A percentile compares a stretch with the other conserved stretches of the same genome.
Conservation (phyloP, 192 early-diverging fungal genomes). For the Umbelopsis vinacea region DNA sequence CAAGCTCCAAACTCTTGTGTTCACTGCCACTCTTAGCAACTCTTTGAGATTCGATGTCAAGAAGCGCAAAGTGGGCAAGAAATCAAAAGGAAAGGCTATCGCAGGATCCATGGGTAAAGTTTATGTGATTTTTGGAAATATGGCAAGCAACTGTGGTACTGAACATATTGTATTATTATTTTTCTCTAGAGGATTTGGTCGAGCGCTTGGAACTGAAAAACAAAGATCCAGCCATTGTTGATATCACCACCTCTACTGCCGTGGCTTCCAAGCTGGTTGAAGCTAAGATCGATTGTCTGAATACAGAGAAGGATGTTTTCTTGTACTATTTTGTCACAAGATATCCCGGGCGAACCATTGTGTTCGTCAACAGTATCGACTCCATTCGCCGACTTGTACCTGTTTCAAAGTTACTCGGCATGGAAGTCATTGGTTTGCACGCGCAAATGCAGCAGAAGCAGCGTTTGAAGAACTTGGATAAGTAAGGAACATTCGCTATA, state of each 20-base stretch:
- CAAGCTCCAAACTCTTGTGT: conserved; percentile 86
- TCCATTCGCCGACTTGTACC: conserved; percentile 87
- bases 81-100: conserved; percentile 42
- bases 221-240: conserved; percentile 73
- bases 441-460: conserved; percentile 97
- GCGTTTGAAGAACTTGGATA: conserved; percentile 90
- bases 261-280: conserved; percentile 77
- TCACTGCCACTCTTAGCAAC: conserved; percentile 85
- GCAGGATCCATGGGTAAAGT: conserved; percentile 45
- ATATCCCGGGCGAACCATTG: conserved; percentile 87
- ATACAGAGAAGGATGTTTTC: conserved; percentile 81
- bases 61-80: conserved; percentile 38
- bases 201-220: conserved; percentile 78
- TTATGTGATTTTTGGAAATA: background rate
- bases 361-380: conserved; percentile 98
- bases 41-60: conserved; percentile 54
- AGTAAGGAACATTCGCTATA: conserved; percentile 34
- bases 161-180: background rate
- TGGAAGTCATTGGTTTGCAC: conserved; percentile 84
- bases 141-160: background rate
- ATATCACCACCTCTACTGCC: conserved; percentile 67
- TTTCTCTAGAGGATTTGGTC: conserved; percentile 71
- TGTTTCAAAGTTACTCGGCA: conserved; percentile 72
- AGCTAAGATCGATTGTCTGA: conserved; percentile 84
- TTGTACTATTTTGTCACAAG: conserved; percentile 88